Base-by-base conservation (phyloP, 805 yeast genomes). In the Isabelozyma heimii region DNA sequence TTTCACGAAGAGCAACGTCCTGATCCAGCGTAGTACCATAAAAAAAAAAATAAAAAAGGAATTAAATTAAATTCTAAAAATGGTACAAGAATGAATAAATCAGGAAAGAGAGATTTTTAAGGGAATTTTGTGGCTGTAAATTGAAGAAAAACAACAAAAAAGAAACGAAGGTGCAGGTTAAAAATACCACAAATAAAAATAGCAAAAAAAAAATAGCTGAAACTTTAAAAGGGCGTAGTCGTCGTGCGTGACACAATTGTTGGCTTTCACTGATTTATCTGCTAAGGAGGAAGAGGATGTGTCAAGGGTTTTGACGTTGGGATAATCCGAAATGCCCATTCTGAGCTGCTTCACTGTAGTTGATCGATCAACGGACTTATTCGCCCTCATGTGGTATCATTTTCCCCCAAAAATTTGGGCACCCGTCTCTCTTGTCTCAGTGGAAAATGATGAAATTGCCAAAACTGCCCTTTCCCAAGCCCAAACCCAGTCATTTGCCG, bases 1-100 rank as follows among this genome's bases (percentile, higher is more conserved):
- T 13, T 30, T 30, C 35, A 30, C 35, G 35, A 30, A 30, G 35
- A 30, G 35, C 35, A 30, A 30, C 35, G 35, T 10, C 35, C 35
- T 30, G 35, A 30, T 30, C 35, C 35, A 30, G 35, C n/a, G 8
- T 30, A 30, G n/a, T 13, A 30, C 35, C 35, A 30, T 10, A 30
- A 30, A 30, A 33, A 16, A 12, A 33, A 33, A 45, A n/a, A n/a
- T n/a, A n/a, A 40, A 33, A 41, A 46, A 27, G 37, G 4, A 46
- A 16, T 30, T 47, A 43, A 48, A 45, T 48, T 45, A 43, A 17
- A 30, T 13, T 12, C 14, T 20, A 3, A 15, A 27, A 16, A 42
- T n/a, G 17, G 26, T 30, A 30, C 35, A 42, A 16, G 17, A 16
- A 9, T 13, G 9, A 42, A 30, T 15, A n/a, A 37, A 37, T 37